Percentiles rank a stretch among this genome's conserved stretches.
phyloP scores from a whole-genome alignment of 2,329 filamentous ascomycete genomes.

The Trichoderma atrobrunneum region DNA sequence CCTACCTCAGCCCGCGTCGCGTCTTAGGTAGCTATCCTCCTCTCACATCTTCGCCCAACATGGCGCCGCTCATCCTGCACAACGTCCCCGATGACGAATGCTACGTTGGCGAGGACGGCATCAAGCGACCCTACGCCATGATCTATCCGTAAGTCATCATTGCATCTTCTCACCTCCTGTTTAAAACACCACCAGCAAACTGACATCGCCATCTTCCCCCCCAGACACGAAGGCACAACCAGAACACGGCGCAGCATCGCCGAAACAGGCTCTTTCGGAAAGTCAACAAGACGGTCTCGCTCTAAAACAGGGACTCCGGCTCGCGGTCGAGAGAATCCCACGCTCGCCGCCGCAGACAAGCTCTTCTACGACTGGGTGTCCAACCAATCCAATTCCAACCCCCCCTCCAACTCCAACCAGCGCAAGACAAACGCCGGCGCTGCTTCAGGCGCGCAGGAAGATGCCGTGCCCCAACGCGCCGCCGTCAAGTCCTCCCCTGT shows the following conservation, averaged over 20 bases:
- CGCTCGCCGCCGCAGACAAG: conserved; percentile 58
- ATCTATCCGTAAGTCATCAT: conserved; percentile 54
- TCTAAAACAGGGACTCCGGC: conserved; percentile 59
- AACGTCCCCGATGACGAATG: conserved; percentile 68
- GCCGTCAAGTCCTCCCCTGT: conserved; percentile 47
- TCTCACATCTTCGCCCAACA: conserved; percentile 29
- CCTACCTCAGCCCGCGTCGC: neutral
- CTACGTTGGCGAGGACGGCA: conserved; percentile 63
- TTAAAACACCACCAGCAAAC: neutral
- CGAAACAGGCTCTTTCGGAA: conserved; percentile 64
- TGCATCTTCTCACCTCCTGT: neutral
- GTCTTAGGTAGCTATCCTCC: neutral
- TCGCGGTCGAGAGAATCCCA: conserved; percentile 57
- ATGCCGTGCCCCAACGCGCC: conserved; percentile 37
- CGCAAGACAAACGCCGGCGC: conserved; percentile 39
- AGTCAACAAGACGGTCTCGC: conserved; percentile 62
- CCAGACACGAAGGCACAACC: conserved; percentile 43
- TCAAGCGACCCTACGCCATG: conserved; percentile 65
- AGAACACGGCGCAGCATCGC: conserved; percentile 54
- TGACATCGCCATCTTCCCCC: neutral
- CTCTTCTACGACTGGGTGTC: conserved; percentile 60
- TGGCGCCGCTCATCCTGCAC: conserved; percentile 65
- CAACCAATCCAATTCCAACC: conserved; percentile 39
- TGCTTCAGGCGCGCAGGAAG: conserved; percentile 37
- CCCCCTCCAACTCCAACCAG: conserved; percentile 25